These are phyloP conservation scores for Xylogone sp. DNA, from an alignment of 2,329 filamentous ascomycete genomes.

Conservation along the genomic window DNA sequence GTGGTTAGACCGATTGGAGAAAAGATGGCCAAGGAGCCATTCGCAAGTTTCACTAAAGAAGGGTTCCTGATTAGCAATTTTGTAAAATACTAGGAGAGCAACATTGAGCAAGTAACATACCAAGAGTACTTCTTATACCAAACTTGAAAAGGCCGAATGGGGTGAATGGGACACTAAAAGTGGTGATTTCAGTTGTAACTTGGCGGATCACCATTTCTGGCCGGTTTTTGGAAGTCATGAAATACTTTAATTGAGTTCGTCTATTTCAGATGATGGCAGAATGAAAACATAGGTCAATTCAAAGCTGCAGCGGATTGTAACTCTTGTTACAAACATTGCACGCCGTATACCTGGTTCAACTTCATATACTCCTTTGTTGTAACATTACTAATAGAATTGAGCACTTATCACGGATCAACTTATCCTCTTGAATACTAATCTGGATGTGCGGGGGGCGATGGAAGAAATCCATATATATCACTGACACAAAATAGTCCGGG, in stretches of 20 bases:
- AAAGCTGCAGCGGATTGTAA: no score
- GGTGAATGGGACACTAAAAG: neutral
- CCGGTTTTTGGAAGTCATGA: neutral
- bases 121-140: neutral
- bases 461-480: no score
- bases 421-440: no score
- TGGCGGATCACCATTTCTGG: neutral
- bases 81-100: neutral
- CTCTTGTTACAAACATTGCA: no score
- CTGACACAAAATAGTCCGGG: no score
- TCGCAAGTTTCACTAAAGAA: slow-evolving; percentile 54
- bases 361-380: no score
- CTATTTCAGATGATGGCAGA: no score
- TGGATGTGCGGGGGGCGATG: no score
- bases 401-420: no score
- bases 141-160: neutral
- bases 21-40: slow-evolving; percentile 61
- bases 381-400: no score
- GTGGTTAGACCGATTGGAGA: slow-evolving; percentile 60
- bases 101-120: neutral
- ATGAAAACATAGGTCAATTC: no score
- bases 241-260: neutral
- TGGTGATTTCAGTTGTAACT: neutral
- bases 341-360: no score
- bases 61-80: neutral